Evolutionary conservation across 169 alveolate genomes (phyloP).

Genomic region (Eimeria maxima): DNA sequence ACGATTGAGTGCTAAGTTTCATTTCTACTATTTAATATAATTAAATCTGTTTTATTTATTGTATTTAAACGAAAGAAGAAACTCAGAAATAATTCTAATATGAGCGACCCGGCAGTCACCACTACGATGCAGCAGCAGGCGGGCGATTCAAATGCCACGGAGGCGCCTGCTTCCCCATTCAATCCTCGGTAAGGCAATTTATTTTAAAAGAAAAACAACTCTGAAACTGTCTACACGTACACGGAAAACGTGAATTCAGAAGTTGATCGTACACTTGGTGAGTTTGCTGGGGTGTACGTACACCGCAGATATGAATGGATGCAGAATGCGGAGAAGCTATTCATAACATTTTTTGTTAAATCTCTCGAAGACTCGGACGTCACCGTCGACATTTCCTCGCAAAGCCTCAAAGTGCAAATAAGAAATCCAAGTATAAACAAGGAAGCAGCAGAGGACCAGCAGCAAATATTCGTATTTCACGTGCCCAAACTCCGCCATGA

Average conservation of each 20-base stretch:
- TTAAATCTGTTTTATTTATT: not conserved
- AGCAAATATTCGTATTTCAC: not conserved
- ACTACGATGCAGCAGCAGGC: not conserved
- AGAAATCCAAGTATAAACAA: not conserved
- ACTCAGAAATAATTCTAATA: not conserved
- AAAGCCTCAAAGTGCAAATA: not conserved
- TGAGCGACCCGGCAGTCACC: not conserved
- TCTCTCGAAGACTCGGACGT: constrained; percentile 28
- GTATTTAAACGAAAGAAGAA: not conserved
- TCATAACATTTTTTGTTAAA: constrained; percentile 74
- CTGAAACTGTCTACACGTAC: not conserved
- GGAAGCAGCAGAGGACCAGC: not conserved
- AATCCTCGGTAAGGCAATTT: not conserved
- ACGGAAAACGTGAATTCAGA: not conserved
- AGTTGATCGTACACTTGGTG: no score
- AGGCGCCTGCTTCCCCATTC: not conserved
- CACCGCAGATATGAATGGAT: constrained; percentile 79
- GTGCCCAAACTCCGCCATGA: constrained; percentile 42
- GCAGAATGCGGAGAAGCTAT: constrained; percentile 67
- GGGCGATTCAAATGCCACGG: no score
- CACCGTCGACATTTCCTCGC: not conserved
- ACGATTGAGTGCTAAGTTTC: not conserved
- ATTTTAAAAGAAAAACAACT: no score
- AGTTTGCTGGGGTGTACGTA: not conserved
- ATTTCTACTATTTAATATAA: not conserved